Evolutionary conservation across 805 yeast species (phyloP), one percentile per base, ranked within the genome.

Genomic region (Metschnikowia proteae): DNA sequence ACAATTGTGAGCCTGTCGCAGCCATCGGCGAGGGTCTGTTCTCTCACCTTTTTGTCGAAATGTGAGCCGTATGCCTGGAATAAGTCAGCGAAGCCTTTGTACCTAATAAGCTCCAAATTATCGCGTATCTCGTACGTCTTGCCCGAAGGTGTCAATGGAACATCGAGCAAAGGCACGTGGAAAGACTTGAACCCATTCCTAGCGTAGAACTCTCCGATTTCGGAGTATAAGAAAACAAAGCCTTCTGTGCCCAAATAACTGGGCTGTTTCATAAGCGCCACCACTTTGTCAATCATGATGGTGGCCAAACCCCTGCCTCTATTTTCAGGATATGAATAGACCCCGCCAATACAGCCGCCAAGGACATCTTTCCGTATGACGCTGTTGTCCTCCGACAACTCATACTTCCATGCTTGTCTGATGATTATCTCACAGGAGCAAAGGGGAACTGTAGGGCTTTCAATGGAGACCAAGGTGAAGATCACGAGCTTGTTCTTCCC

Each of bases 281-380:
- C 66, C 41, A 70, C 49, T 51, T 65, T 61, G 50, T 70, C 73
- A 27, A 71, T 58, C 77, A 73, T 73, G 27, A 71, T 59, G 25
- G 57, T 52, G 11, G 74, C 76, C 46, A 62, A 63, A 0, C 76
- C 76, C 37, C 65, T 61, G 7, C 70, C 69, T 40, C 78, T 56
- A 53, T 64, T 53, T 37, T 64, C 67, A 4, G 66, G 66, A 43
- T 64, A 65, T 3, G 75, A 70, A 58, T 55, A 73, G 2, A 73
- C 78, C 2, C 72, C 74, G 11, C 77, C 76, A 34, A 73, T 61
- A 45, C 74, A 68, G 1, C 74, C 78, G 45, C 68, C 52, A 22
- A 54, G 51, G 13, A 68, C 56, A 3, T 52, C 51, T 9, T 53
- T 45, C 30, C 56, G 49, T 4, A 43, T 49, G 3, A 62, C 65